phyloP scores from a whole-genome alignment of 495 filamentous ascomycete genomes.

The Astrocystis sublimbata region DNA sequence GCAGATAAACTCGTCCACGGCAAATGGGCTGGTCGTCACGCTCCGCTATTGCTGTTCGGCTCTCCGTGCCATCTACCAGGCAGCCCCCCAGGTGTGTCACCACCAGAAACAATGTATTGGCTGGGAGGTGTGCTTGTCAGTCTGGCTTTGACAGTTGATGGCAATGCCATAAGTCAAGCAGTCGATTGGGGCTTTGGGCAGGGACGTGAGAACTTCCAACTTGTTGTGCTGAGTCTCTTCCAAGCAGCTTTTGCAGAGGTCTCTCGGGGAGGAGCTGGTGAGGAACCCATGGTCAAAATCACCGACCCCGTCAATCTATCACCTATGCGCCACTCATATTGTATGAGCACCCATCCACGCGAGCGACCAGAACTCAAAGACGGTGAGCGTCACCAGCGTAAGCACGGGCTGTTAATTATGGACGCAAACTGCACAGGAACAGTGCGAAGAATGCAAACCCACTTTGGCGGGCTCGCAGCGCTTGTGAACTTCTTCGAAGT shows the following conservation, averaged over 20 bases:
- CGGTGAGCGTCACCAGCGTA: neutral
- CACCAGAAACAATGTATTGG: neutral
- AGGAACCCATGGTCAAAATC: neutral
- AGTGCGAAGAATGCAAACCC: neutral
- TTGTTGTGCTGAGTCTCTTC: slow-evolving; percentile 1
- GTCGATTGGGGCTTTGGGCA: neutral
- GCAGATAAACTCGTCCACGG: neutral
- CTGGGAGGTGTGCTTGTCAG: neutral
- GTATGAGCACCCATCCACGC: neutral
- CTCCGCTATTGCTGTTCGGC: neutral
- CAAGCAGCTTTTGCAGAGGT: neutral
- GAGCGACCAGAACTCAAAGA: neutral
- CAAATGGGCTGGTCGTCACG: neutral
- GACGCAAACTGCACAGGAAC: neutral
- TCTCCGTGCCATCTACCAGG: neutral
- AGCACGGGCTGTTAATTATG: neutral
- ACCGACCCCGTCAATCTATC: neutral
- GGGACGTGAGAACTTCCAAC: neutral
- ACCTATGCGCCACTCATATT: neutral
- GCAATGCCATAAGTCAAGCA: neutral
- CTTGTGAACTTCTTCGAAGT: slow-evolving; percentile 9
- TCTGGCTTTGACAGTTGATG: neutral
- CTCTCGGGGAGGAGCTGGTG: neutral
- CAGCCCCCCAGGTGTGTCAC: neutral
- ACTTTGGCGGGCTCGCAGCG: neutral